Conservation (phyloP, 768 basidiomycete genomes). For the Lactarius deliciosus region DNA sequence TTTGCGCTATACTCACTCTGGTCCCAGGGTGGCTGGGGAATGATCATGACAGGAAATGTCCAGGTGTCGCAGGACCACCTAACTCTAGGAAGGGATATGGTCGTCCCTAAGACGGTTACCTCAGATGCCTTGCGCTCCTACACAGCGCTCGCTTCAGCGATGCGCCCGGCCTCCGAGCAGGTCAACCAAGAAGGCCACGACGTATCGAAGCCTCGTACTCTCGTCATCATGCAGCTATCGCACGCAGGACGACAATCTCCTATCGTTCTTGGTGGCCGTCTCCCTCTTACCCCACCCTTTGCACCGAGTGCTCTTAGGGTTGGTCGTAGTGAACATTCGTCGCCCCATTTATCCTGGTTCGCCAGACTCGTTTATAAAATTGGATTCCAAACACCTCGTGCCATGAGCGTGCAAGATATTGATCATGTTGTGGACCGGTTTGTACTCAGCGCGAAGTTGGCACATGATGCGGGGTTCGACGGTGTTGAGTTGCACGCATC, state of each 20-base stretch:
- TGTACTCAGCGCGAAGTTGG: conserved; percentile 62
- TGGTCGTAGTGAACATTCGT: conserved; percentile 33
- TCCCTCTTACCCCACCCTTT: conserved; percentile 55
- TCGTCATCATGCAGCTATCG: conserved; percentile 71
- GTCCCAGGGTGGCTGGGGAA: conserved; percentile 79
- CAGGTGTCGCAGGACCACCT: conserved; percentile 66
- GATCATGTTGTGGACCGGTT: conserved; percentile 60
- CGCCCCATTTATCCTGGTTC: conserved; percentile 31
- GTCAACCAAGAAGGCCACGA: background rate
- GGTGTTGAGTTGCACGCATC: conserved; percentile 84
- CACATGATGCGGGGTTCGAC: conserved; percentile 72
- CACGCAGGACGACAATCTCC: conserved; percentile 84
- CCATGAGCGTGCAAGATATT: conserved; percentile 62
- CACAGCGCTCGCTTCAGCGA: conserved; percentile 47
- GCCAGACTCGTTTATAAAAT: conserved; percentile 45
- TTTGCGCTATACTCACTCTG: conserved; percentile 68
- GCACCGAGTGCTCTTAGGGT: conserved; percentile 68
- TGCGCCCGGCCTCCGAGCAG: conserved; percentile 41
- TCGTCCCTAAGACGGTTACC: conserved; percentile 50
- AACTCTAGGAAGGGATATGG: conserved; percentile 67
- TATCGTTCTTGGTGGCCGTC: conserved; percentile 68
- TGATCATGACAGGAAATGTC: conserved; percentile 85
- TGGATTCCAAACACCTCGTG: conserved; percentile 61
- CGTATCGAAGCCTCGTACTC: conserved; percentile 14
- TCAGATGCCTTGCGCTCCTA: conserved; percentile 51